Evolutionary conservation across 2,329 filamentous ascomycete genomes (phyloP).

Genomic region (Trichoderma oligosporum): DNA sequence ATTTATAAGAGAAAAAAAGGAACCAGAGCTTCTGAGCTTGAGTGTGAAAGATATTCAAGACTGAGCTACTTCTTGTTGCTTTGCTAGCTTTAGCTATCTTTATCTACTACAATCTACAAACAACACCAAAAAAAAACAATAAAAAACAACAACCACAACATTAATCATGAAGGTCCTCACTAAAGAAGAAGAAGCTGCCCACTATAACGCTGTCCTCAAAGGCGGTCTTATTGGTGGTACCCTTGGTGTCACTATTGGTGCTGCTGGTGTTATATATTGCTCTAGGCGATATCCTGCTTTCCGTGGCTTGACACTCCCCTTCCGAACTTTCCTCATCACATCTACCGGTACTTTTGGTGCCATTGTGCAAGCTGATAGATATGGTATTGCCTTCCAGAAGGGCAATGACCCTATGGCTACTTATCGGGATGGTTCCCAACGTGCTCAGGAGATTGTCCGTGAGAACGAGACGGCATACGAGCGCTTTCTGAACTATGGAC

Average conservation of each 20-base stretch:
- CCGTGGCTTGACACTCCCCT: constrained; percentile 77
- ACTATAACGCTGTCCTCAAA: constrained; percentile 77
- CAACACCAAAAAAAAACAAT: no score
- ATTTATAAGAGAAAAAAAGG: neutral
- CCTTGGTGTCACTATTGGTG: constrained; percentile 63
- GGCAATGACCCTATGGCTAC: constrained; percentile 62
- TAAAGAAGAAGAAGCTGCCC: constrained; percentile 83
- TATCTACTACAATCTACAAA: neutral
- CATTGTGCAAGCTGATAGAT: constrained; percentile 83
- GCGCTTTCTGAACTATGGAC: constrained; percentile 67
- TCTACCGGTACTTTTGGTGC: constrained; percentile 78
- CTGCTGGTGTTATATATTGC: constrained; percentile 64
- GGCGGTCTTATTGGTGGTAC: constrained; percentile 73
- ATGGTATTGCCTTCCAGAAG: constrained; percentile 61
- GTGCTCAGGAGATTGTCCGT: constrained; percentile 52
- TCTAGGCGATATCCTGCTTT: constrained; percentile 72
- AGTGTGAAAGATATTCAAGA: no score
- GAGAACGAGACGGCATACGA: constrained; percentile 54
- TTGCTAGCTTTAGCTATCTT: neutral
- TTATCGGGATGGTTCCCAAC: constrained; percentile 62
- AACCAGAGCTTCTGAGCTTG: no score
- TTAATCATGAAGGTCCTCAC: constrained; percentile 86
- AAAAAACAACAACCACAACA: neutral
- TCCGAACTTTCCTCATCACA: constrained; percentile 85
- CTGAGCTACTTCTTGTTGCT: no score